Evolutionary conservation across 352 stramenopile species (phyloP), one percentile per base, ranked within the genome.

Genomic region (Phytophthora melonis): DNA sequence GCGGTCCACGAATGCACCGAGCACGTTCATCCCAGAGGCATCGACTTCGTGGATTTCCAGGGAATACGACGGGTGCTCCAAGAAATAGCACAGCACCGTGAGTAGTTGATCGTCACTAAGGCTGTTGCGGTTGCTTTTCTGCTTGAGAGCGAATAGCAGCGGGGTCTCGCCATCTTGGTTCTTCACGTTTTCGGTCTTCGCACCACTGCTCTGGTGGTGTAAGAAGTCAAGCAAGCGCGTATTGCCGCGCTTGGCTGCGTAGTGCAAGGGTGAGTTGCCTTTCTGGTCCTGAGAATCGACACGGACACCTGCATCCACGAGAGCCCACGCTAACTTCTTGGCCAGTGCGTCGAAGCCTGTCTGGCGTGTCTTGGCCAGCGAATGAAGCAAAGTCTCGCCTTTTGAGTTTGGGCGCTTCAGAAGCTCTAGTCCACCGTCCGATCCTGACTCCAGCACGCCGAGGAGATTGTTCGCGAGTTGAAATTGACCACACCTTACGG

Each of bases 391-490:
- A 10, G 78, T 89, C 39, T 95, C 80, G 1, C 75, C 75, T n/a
- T 59, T 58, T 1, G 70, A 62, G 45, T 92, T 95, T 3, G 73
- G 21, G 5, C 74, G 82, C 32, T 75, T 76, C 2, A 91, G 61
- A 6, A 91, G 36, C 39, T 61, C 59, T 0, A 70, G 66, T 0
- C 56, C 75, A 30, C 82, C 76, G 19, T 81, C 87, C 4, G 82
- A 80, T 21, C 54, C 62, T 3, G 88, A 76, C 54, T 92, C 85
- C 8, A 86, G 78, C 1, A 82, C 76, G 0, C 85, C 78, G 25
- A 95, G 81, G 11, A 95, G 54, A 54, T 95, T 95, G 41, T 77
- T 82, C 16, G 88, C 85, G 4, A 95, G 67, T 60, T 93, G 85
- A 59, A 93, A 95, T 58, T 93, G 79, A 1, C 84, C 82, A 45